Base-by-base conservation (phyloP, 2,329 filamentous ascomycete species). In the Cryoendolithus antarcticus region DNA sequence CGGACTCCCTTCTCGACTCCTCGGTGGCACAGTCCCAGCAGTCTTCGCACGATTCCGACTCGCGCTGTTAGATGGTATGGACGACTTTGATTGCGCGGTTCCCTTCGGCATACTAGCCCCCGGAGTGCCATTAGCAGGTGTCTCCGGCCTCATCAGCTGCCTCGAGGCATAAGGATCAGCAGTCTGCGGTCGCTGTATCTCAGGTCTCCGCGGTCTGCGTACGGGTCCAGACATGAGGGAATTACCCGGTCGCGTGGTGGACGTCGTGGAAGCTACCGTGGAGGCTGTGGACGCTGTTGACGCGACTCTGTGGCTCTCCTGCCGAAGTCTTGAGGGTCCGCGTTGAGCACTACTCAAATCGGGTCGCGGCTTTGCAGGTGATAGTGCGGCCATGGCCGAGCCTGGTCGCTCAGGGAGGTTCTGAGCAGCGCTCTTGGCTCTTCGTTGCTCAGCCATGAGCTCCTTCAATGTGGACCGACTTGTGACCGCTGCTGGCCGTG, bases 391-490 rank as follows among this genome's bases (percentile, higher is more conserved):
- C 52, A 72, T 71, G 35, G 72, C 71, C 44, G 74, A 75, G 50
- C 63, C 72, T n/a, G 74, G 72, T 11, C 71, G 65, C 35, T 72
- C 66, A 13, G 68, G 66, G 34, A 68, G 55, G 42, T 58, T 57
- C 47, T 63, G 62, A 31, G 62, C 62, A 32, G 61, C 62, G 39
- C 64, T 53, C 35, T 69, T 71, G 42, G 66, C 85, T 62, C 86
- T 88, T 55, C 89, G 82, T 42, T 57, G 50, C 37, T 58, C 55
- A 4, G 86, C 86, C 70, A 95, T 86, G 3, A 84, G 71, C 52
- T 94, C 88, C 46, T 84, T 80, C 19, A 95, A 62, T 8, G 82
- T 83, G 8, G 62, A 63, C 30, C 71, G 59, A 33, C 56, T 58
- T 9, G 76, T 72, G 45, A 79, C 44, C n/a, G 53, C 53, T 12